Percentiles rank a stretch among this genome's conserved stretches.
These are phyloP conservation scores for Gremmenia infestans DNA, from an alignment of 2,329 filamentous ascomycete genomes.

Conservation along the genomic window DNA sequence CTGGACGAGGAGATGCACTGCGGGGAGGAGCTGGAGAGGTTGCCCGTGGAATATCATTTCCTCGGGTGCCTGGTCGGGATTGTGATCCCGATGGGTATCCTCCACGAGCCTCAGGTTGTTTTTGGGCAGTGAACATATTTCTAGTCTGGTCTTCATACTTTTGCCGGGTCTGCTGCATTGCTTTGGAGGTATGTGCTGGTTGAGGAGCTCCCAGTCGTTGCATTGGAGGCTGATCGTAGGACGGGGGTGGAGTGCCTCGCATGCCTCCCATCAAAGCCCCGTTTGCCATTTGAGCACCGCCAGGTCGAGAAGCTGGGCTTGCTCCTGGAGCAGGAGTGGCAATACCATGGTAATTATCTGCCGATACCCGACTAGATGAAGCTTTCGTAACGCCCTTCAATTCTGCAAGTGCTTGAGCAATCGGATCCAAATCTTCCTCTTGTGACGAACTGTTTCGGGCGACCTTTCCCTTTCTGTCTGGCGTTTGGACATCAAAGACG, in stretches of 20 bases:
- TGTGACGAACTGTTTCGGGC: conserved; percentile 34
- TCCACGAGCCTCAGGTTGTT: conserved; percentile 28
- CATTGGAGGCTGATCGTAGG: conserved; percentile 65
- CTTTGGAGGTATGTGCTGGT: conserved; percentile 84
- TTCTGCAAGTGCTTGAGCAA: conserved; percentile 87
- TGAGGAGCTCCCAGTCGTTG: conserved; percentile 83
- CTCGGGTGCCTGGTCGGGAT: conserved; percentile 55
- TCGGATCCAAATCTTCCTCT: conserved; percentile 72
- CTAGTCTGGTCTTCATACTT: conserved; percentile 81
- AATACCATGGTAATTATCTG: conserved; percentile 92
- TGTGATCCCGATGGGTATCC: conserved; percentile 34
- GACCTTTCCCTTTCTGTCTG: conserved; percentile 54
- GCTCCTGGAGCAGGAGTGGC: conserved; percentile 66
- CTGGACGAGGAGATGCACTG: conserved; percentile 57
- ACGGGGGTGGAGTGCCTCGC: conserved; percentile 77
- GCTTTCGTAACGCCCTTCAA: conserved; percentile 84
- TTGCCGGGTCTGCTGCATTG: conserved; percentile 93
- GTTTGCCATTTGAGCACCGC: conserved; percentile 35
- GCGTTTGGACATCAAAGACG: conserved; percentile 85
- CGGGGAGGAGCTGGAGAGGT: conserved; percentile 66
- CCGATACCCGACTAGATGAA: conserved; percentile 78
- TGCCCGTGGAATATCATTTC: conserved; percentile 53
- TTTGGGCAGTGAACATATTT: conserved; percentile 59
- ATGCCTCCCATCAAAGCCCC: conserved; percentile 49
- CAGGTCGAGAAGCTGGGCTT: conserved; percentile 39